Evolutionary conservation across 2,329 filamentous ascomycete genomes (phyloP), one percentile per base, ranked within the genome.

Genomic region (Aspergillus sp.): DNA sequence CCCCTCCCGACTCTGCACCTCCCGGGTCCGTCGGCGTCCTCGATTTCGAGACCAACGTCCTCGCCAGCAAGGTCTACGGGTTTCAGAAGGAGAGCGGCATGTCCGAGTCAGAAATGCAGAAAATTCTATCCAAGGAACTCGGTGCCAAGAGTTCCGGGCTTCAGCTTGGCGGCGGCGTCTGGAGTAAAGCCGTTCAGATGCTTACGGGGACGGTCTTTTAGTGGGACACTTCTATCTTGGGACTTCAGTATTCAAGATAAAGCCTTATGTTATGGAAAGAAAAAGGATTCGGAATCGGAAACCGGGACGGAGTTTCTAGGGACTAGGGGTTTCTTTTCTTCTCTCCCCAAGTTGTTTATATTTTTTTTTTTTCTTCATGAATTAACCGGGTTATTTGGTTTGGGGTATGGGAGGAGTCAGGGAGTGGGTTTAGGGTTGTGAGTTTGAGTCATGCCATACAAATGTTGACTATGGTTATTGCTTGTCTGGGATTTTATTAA

Each of bases 41-140:
- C 57, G 70, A 73, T 42, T 67, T 79, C 42, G 70, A 77, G 42
- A 74, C 74, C 29, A 73, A 77, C 49, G 74, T 75, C 2, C 58
- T 75, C 14, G 75, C 74, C 3, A 75, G 68, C 18, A 77, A 77
- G 55, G 69, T 78, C 42, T 79, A 79, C 51, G 77, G 77, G 1
- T 77, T 78, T 39, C 36, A 42, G 14, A 72, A 66, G 53, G 63
- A 64, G 53, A 65, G 63, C 2, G 68, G 71, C 49, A 60, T 74
- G 4, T 70, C 74, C 2, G 73, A 77, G 50, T 63, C 64, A 20
- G 72, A 75, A 49, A 75, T 79, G 71, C 67, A 69, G 26, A 70
- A 66, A 47, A 73, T 77, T 32, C 69, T 78, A 14, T 61, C 59
- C 18, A 70, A 72, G 53, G 67, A 69, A 16, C 64, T 74, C 46